Percentiles rank a stretch among this genome's conserved stretches.
These are phyloP conservation scores for Trichoderma virens DNA, from an alignment of 495 filamentous ascomycete species.

Conservation along the genomic window DNA sequence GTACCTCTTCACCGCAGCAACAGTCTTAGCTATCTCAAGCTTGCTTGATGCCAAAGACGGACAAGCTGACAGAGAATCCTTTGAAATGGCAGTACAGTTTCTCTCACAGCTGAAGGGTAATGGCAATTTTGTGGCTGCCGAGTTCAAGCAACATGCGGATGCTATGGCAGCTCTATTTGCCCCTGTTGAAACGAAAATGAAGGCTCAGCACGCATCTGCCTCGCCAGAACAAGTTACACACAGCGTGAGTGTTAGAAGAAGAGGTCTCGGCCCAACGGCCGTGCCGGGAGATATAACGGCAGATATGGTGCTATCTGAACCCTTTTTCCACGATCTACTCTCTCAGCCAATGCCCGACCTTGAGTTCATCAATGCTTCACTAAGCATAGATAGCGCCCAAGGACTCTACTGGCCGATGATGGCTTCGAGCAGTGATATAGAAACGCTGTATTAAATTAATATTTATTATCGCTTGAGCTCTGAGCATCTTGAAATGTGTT, in stretches of 20 bases:
- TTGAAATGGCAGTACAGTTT: background rate
- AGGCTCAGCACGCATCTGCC: background rate
- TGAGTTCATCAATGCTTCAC: background rate
- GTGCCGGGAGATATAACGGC: background rate
- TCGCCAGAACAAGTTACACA: too few relatives aligned
- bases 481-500: too few relatives aligned
- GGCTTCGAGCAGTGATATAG: background rate
- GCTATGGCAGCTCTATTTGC: background rate
- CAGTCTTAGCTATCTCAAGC: background rate
- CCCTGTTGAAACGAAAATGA: background rate
- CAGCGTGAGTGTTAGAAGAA: too few relatives aligned
- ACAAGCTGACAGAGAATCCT: background rate
- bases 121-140: background rate
- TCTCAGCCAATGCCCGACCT: background rate
- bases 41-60: background rate
- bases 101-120: background rate
- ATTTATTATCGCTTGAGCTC: too few relatives aligned
- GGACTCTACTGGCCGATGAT: background rate
- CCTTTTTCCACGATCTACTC: background rate
- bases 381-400: background rate
- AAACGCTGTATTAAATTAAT: conserved; percentile 20
- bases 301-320: background rate
- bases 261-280: too few relatives aligned
- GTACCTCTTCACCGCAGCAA: background rate
- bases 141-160: background rate